A percentile compares a stretch with the other conserved stretches of the same genome.
Evolutionary conservation across 1,284 basidiomycete genomes (phyloP).

Genomic region (Pseudozyma tsukubaensis): DNA sequence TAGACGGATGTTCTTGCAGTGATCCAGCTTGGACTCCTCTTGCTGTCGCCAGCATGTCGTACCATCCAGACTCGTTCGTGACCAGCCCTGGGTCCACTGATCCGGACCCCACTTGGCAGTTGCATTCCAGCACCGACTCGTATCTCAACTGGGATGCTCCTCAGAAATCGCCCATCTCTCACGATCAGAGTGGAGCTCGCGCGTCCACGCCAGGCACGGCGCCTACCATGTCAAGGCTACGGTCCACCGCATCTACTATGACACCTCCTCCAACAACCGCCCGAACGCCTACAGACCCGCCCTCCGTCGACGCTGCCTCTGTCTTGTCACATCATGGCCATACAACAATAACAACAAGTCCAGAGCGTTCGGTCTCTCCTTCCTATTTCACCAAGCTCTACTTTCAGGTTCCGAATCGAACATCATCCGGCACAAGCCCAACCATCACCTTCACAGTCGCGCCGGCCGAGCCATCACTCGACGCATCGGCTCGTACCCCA

Average conservation of each 20-base stretch:
- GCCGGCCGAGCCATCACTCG: slow-evolving; percentile 18
- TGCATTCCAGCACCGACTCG: slow-evolving; percentile 49
- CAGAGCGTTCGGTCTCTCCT: slow-evolving; percentile 36
- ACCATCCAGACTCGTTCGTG: slow-evolving; percentile 27
- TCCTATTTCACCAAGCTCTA: slow-evolving; percentile 48
- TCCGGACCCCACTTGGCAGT: slow-evolving; percentile 29
- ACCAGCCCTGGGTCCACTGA: slow-evolving; percentile 17
- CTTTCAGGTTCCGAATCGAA: slow-evolving; percentile 30
- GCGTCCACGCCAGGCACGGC: slow-evolving; percentile 12
- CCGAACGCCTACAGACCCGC: slow-evolving; percentile 21
- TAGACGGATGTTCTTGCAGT: slow-evolving; percentile 7
- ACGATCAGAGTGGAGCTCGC: slow-evolving; percentile 3
- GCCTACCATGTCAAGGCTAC: slow-evolving; percentile 18
- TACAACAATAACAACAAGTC: slow-evolving; percentile 9
- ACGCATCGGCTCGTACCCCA: slow-evolving; percentile 5
- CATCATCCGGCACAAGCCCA: slow-evolving; percentile 33
- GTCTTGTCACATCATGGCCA: slow-evolving; percentile 32
- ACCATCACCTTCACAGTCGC: slow-evolving; percentile 52
- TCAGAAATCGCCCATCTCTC: slow-evolving; percentile 9
- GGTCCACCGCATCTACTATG: slow-evolving; percentile 19
- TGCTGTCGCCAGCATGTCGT: slow-evolving; percentile 34
- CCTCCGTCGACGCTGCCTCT: slow-evolving; percentile 21
- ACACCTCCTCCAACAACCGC: slow-evolving; percentile 6
- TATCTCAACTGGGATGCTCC: slow-evolving; percentile 35
- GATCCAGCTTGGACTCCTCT: background rate